Evolutionary conservation across 1,284 basidiomycete species (phyloP).

Genomic region (Fomes fomentarius): DNA sequence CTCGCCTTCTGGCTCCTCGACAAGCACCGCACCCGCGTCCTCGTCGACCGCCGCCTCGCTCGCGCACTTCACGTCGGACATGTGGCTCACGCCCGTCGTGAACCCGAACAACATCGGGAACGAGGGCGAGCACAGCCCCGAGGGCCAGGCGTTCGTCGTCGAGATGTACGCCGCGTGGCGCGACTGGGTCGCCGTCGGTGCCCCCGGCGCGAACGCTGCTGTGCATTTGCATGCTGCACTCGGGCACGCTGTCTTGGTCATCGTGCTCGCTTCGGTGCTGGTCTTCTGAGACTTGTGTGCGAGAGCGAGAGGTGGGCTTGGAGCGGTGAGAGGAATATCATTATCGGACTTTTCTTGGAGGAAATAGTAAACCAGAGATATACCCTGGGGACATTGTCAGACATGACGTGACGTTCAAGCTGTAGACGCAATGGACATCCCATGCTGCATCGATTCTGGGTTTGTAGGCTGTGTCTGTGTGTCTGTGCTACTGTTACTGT

Average conservation of each 20-base stretch:
- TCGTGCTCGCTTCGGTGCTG: too few species aligned
- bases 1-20: slow-evolving; percentile 5
- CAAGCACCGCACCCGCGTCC: slow-evolving; percentile 1
- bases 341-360: too few species aligned
- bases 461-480: too few species aligned
- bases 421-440: too few species aligned
- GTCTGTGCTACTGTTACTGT: too few species aligned
- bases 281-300: too few species aligned
- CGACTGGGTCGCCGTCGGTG: slow-evolving; percentile 48
- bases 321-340: too few species aligned
- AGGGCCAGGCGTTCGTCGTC: slow-evolving; percentile 60
- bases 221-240: not conserved
- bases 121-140: slow-evolving; percentile 47
- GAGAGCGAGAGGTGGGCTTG: too few species aligned
- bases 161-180: slow-evolving; percentile 55
- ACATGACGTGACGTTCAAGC: too few species aligned
- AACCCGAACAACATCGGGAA: slow-evolving; percentile 47
- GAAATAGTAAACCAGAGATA: too few species aligned
- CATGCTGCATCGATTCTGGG: too few species aligned
- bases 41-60: slow-evolving; percentile 28
- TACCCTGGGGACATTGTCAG: too few species aligned
- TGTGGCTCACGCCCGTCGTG: slow-evolving; percentile 56
- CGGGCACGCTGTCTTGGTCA: not conserved
- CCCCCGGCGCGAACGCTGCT: slow-evolving; percentile 36
- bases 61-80: slow-evolving; percentile 54